phyloP scores from a whole-genome alignment of 1,284 basidiomycete species.

The Leccinum subrobustum region DNA sequence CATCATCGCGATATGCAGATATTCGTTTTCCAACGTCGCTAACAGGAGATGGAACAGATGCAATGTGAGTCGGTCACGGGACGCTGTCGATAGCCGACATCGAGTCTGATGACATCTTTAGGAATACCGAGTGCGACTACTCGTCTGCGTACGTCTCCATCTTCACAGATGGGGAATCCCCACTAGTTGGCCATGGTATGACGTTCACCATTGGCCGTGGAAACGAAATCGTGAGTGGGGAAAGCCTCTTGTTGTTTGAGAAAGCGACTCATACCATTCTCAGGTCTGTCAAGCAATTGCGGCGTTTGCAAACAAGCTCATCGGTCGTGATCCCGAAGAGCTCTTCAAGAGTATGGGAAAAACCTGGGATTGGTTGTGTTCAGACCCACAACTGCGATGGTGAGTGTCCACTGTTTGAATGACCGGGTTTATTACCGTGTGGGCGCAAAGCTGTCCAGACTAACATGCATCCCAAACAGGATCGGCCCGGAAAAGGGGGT shows the following conservation, averaged over 20 bases:
- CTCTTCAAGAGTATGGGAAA: slow-evolving; percentile 90
- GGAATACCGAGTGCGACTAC: slow-evolving; percentile 95
- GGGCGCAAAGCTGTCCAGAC: neutral
- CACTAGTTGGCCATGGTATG: slow-evolving; percentile 87
- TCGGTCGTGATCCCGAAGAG: slow-evolving; percentile 82
- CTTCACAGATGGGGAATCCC: slow-evolving; percentile 57
- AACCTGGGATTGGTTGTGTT: slow-evolving; percentile 75
- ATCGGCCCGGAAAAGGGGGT: slow-evolving; percentile 89
- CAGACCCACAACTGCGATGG: slow-evolving; percentile 90
- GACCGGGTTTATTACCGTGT: neutral
- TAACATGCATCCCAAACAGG: slow-evolving; percentile 39
- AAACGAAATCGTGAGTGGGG: slow-evolving; percentile 76
- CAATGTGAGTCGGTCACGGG: slow-evolving; percentile 41
- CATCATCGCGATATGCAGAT: slow-evolving; percentile 16
- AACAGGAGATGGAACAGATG: slow-evolving; percentile 63
- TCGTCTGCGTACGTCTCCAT: slow-evolving; percentile 89
- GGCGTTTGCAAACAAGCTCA: slow-evolving; percentile 74
- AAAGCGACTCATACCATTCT: slow-evolving; percentile 3
- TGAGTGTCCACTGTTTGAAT: slow-evolving; percentile 34
- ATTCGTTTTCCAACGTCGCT: slow-evolving; percentile 51
- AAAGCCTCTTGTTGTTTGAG: neutral
- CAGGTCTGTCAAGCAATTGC: slow-evolving; percentile 81
- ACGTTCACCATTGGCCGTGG: slow-evolving; percentile 97
- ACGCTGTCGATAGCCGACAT: neutral
- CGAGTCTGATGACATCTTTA: slow-evolving; percentile 26